These are phyloP conservation scores for Candida chauliodis DNA, from an alignment of 805 yeast species.

Conservation along the genomic window DNA sequence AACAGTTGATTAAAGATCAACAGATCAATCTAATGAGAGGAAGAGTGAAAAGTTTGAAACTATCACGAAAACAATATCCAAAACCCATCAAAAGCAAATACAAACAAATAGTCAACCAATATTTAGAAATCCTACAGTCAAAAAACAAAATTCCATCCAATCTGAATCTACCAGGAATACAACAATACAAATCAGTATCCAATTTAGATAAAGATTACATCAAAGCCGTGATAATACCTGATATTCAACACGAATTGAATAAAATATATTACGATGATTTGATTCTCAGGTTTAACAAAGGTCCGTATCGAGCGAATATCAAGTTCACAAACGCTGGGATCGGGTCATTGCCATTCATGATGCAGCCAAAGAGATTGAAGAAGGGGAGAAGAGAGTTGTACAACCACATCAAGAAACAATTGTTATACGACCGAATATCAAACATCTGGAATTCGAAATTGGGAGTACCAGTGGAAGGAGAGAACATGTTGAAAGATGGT, in stretches of 20 bases:
- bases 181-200: background rate
- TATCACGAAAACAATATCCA: constrained; percentile 2
- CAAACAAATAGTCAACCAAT: constrained; percentile 17
- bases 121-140: constrained; percentile 26
- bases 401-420: constrained; percentile 29
- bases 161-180: background rate
- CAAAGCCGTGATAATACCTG: constrained; percentile 29
- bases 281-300: constrained; percentile 24
- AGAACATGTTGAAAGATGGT: constrained; percentile 21
- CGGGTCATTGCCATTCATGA: constrained; percentile 24
- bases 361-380: constrained; percentile 21
- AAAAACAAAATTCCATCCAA: constrained; percentile 20
- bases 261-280: constrained; percentile 19
- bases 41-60: background rate
- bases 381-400: constrained; percentile 23
- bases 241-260: constrained; percentile 32
- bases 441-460: constrained; percentile 25
- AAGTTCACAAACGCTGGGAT: constrained; percentile 30
- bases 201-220: constrained; percentile 33
- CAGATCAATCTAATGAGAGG: constrained; percentile 5
- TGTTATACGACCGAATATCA: constrained; percentile 18
- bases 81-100: background rate
- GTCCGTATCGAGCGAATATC: constrained; percentile 34
- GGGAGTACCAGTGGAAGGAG: constrained; percentile 8
- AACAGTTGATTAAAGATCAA: background rate